Percentiles rank a stretch among this genome's conserved stretches.
phyloP scores from a whole-genome alignment of 1,284 basidiomycete genomes.

The Sanghuangporus weigelae region DNA sequence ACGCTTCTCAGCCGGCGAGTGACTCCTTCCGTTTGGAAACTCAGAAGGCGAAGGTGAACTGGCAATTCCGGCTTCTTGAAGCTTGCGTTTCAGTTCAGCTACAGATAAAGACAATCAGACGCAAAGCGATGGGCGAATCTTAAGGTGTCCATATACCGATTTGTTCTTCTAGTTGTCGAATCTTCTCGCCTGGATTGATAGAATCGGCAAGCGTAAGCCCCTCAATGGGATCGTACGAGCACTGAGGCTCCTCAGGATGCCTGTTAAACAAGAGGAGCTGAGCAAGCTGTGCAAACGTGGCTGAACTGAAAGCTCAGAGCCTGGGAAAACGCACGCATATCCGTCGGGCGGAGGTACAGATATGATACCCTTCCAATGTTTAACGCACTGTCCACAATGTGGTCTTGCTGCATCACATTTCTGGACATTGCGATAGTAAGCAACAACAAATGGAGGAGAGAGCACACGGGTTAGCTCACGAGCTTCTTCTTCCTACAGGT shows the following conservation, averaged over 20 bases:
- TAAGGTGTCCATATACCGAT: slow-evolving; percentile 47
- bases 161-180: slow-evolving; percentile 70
- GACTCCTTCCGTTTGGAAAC: neutral
- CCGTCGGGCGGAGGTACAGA: slow-evolving; percentile 75
- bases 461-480: slow-evolving; percentile 35
- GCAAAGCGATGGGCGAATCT: neutral
- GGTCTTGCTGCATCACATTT: slow-evolving; percentile 81
- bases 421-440: slow-evolving; percentile 31
- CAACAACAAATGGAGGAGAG: slow-evolving; percentile 11
- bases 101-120: slow-evolving; percentile 2
- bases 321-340: slow-evolving; percentile 53
- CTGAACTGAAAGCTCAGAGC: neutral
- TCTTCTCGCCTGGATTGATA: slow-evolving; percentile 68
- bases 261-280: slow-evolving; percentile 31
- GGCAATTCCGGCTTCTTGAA: slow-evolving; percentile 42
- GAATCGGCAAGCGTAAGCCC: slow-evolving; percentile 69
- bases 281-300: neutral
- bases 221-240: slow-evolving; percentile 78
- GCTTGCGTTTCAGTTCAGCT: slow-evolving; percentile 60
- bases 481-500: slow-evolving; percentile 77
- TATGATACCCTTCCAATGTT: slow-evolving; percentile 74
- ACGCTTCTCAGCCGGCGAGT: slow-evolving; percentile 8
- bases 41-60: slow-evolving; percentile 13
- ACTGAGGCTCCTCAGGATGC: slow-evolving; percentile 75
- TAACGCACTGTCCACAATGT: slow-evolving; percentile 77